Base-by-base conservation (phyloP, 2,329 filamentous ascomycete species). In the Emydomyces testavorans region DNA sequence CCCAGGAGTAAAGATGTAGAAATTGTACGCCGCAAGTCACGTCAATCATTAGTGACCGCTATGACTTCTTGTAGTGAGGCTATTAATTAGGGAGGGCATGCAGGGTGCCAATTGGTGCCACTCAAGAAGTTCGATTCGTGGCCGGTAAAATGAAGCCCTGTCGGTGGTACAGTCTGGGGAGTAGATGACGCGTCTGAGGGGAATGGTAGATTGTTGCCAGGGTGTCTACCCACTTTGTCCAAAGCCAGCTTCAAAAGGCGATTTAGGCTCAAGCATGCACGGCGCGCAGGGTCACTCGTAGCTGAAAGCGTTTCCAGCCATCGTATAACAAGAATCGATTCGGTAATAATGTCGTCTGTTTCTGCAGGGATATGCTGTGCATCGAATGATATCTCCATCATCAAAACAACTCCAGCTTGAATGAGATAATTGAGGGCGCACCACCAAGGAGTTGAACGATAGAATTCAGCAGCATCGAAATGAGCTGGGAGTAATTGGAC, bases 401-500 rank as follows among this genome's bases (percentile, higher is more conserved):
- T 56, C 10, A 69, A 54, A 21, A 69, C 52, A 1, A 60, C 56
- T 3, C 62, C 54, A 4, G 65, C 61, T 54, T 69, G 66, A 57
- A 66, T 64, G 10, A 70, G 55, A 39, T 62, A 58, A 46, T 68
- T 65, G 13, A 68, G 53, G n/a, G 64, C 53, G 13, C 59, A 62
- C 64, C 65, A 68, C 66, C 66, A 69, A 3, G 66, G 65, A 1
- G 60, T 60, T 18, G 59, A 55, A 29, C 60, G 49, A 46, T 66
- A 65, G 2, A 59, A 46, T 5, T 50, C 44, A 13, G 52, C 49
- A 8, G 62, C 49, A 46, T 61, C 55, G 0, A 57, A 50, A 15
- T 56, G 49, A 20, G 60, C 56, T 3, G 65, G 65, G 1, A 68
- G 49, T 6, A 67, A 49, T n/a, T 52, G 51, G 2, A 64, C 48